These are phyloP conservation scores for Glycyrrhiza uralensis DNA, from an alignment of 306 rosid species.

Conservation along the genomic window DNA sequence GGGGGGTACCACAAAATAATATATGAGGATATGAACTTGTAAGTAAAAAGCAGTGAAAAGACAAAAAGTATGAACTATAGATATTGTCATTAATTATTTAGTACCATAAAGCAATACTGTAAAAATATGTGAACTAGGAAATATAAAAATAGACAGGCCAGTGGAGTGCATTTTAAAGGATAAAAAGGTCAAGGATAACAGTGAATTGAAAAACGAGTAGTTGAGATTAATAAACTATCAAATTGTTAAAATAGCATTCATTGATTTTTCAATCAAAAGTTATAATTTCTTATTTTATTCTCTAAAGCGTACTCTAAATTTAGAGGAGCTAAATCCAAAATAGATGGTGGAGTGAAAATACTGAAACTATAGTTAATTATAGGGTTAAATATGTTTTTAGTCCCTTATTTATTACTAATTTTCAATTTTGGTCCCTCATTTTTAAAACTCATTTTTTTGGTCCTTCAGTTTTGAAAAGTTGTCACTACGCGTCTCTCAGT, in stretches of 20 bases:
- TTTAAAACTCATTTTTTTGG: no score
- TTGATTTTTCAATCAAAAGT: background rate
- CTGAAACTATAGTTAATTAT: background rate
- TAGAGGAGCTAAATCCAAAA: background rate
- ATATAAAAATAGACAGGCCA: no score
- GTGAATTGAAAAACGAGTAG: no score
- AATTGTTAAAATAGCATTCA: background rate
- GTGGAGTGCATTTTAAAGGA: no score
- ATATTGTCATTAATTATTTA: background rate
- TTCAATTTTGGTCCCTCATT: no score
- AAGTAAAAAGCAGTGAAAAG: background rate
- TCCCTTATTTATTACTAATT: no score
- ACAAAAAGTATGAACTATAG: background rate
- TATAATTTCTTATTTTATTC: background rate
- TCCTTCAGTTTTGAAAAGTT: no score
- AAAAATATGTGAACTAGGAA: background rate
- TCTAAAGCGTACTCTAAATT: background rate
- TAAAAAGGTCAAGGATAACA: no score
- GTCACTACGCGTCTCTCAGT: no score
- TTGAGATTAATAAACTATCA: no score
- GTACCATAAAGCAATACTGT: no score
- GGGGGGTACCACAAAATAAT: background rate
- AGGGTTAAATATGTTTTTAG: no score
- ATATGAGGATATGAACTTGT: background rate
- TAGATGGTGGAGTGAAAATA: background rate